Conservation (phyloP, 139 green algal genomes). For the Auxenochlorella pyrenoidosa region DNA sequence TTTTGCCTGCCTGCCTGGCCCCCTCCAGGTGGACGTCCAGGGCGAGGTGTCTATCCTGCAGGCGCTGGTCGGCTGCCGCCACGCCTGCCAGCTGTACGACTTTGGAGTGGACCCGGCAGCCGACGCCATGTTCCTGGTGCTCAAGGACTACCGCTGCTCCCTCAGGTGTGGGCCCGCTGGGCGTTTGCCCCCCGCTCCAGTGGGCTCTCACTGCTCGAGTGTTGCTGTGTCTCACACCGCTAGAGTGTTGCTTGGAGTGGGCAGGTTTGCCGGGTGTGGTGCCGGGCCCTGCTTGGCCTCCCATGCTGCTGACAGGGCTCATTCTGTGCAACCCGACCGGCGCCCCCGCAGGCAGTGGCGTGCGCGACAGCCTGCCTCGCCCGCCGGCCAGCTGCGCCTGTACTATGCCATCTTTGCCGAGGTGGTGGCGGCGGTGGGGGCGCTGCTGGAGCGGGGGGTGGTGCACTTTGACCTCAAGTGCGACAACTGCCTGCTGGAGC, state of each 20-base stretch:
- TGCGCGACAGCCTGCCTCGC: constrained; percentile 14
- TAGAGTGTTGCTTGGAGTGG: too few species aligned
- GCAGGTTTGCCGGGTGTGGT: too few species aligned
- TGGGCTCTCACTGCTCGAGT: too few species aligned
- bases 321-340: too few species aligned
- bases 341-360: constrained; percentile 69
- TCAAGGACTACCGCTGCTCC: constrained; percentile 72
- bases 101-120: constrained; percentile 64
- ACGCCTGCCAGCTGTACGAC: constrained; percentile 63
- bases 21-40: constrained; percentile 70
- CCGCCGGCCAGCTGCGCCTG: constrained; percentile 35
- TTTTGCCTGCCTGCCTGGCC: background rate
- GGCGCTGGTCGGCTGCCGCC: constrained; percentile 42
- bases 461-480: constrained; percentile 93
- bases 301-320: too few species aligned
- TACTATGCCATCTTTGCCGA: constrained; percentile 71
- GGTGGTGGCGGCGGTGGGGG: constrained; percentile 56
- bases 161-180: constrained; percentile 41
- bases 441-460: constrained; percentile 60
- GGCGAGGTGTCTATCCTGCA: constrained; percentile 79
- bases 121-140: constrained; percentile 74
- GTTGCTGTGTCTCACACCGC: too few species aligned
- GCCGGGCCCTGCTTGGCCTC: too few species aligned
- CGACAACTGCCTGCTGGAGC: constrained; percentile 85
- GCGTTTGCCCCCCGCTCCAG: too few species aligned